Base-by-base conservation (phyloP, 2,329 filamentous ascomycete species). In the Blastomyces emzantsi region DNA sequence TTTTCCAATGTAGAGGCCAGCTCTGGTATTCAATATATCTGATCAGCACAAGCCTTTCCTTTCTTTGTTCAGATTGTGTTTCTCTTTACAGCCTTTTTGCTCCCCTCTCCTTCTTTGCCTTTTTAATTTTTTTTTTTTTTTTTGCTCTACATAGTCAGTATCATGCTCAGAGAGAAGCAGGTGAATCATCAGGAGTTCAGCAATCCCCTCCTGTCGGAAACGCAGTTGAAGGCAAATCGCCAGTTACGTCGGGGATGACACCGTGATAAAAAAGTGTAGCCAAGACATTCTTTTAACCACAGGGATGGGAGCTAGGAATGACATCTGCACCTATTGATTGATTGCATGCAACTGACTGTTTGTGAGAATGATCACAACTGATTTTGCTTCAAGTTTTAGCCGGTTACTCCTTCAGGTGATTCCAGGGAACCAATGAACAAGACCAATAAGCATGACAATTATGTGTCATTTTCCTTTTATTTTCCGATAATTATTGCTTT, bases 1-100 rank as follows among this genome's bases (percentile, higher is more conserved):
- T 92, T 87, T 82, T 97, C 92, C 75, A 99, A 90, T 67, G 92
- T 96, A 74, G 89, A 94, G 78, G 84, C 90, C 70, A 99, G 90
- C 86, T 99, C 93, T 95, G 74, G 11, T 68, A 63, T 49, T 58
- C 36, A 55, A 30, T 59, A n/a, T 49, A 33, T 63, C 28, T 55
- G 47, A 51, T 52, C 36, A 49, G 61, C 7, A 17, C 22, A 55
- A 9, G 36, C 36, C 65, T 61, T n/a, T 5, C 63, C 64, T 47
- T 9, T 6, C 3, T 47, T 47, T 47, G 19, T 3, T 19, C 43
- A 47, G 2, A 3, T 22, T 47, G 4, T 68, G 66, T 65, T 62
- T 33, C 33, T 39, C 36, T 39, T 9, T 3, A 39, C 9, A 39
- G 9, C 36, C 36, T 13, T 39, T 39, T 13, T 39, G 11, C 7